These are phyloP conservation scores for Aspergillus puulaauensis DNA, from an alignment of 2,329 filamentous ascomycete species.

Conservation along the genomic window DNA sequence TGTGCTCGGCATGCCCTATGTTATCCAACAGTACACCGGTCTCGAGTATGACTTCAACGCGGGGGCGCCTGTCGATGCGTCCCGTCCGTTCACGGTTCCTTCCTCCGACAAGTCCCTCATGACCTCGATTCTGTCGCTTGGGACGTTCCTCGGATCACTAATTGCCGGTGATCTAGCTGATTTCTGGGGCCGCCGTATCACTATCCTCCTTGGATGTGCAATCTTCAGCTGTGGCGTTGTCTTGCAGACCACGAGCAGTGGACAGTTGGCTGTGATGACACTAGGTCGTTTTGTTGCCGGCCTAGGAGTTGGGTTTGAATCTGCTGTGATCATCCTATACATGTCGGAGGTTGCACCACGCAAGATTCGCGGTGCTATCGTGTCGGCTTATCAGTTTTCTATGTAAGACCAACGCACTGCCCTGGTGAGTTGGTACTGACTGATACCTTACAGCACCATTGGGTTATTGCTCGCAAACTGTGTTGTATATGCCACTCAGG, in stretches of 20 bases:
- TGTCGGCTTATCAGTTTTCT: slow-evolving; percentile 79
- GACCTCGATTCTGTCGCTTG: slow-evolving; percentile 73
- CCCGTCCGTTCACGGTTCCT: slow-evolving; percentile 42
- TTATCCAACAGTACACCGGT: slow-evolving; percentile 1
- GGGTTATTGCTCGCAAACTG: slow-evolving; percentile 73
- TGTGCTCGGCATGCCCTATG: not conserved
- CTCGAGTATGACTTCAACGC: not conserved
- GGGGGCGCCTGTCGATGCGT: not conserved
- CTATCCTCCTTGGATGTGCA: slow-evolving; percentile 66
- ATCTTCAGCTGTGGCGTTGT: slow-evolving; percentile 70
- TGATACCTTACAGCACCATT: slow-evolving; percentile 52
- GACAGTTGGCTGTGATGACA: slow-evolving; percentile 59
- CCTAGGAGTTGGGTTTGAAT: slow-evolving; percentile 76
- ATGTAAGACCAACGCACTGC: slow-evolving; percentile 39
- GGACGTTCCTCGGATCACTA: slow-evolving; percentile 76
- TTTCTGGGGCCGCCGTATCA: slow-evolving; percentile 63
- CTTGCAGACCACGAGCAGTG: slow-evolving; percentile 60
- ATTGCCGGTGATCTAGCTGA: slow-evolving; percentile 77
- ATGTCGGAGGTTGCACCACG: slow-evolving; percentile 77
- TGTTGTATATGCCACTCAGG: slow-evolving; percentile 70
- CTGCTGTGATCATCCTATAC: slow-evolving; percentile 77
- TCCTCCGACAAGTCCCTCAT: slow-evolving; percentile 61
- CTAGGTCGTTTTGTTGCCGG: slow-evolving; percentile 73
- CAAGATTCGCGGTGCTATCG: slow-evolving; percentile 75
- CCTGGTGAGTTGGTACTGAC: not conserved